phyloP scores from a whole-genome alignment of 2,329 filamentous ascomycete genomes.

The Paramyrothecium roridum region DNA sequence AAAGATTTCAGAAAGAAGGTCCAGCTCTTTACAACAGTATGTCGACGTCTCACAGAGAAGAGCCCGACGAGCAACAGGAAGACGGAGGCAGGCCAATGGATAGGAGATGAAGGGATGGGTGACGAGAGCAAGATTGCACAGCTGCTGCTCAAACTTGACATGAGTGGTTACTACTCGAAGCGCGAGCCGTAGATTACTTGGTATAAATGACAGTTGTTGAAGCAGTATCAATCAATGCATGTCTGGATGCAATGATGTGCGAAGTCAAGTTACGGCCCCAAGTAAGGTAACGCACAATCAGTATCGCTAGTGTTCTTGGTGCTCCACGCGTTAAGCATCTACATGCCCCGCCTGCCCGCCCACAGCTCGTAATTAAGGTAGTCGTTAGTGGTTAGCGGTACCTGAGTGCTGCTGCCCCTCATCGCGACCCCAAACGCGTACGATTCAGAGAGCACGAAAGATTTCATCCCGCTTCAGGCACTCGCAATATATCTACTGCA shows the following conservation, averaged over 20 bases:
- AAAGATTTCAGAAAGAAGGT: slow-evolving; percentile 67
- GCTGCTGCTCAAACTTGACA: slow-evolving; percentile 67
- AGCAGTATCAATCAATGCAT: too few species aligned
- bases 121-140: slow-evolving; percentile 63
- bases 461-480: too few species aligned
- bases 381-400: not conserved
- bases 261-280: too few species aligned
- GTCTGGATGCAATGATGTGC: too few species aligned
- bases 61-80: slow-evolving; percentile 33
- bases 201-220: too few species aligned
- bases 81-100: slow-evolving; percentile 23
- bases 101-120: slow-evolving; percentile 32
- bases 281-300: not conserved
- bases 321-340: not conserved
- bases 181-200: slow-evolving; percentile 8
- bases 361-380: not conserved
- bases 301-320: not conserved
- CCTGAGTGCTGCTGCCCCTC: not conserved
- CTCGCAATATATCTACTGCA: too few species aligned
- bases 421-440: not conserved
- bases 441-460: not conserved
- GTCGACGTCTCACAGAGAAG: slow-evolving; percentile 64
- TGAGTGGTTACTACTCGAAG: slow-evolving; percentile 61
- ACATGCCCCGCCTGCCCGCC: not conserved
- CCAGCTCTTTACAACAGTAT: slow-evolving; percentile 71